Evolutionary conservation across 495 filamentous ascomycete genomes (phyloP), one percentile per base, ranked within the genome.

Genomic region (Penicillium lividum): DNA sequence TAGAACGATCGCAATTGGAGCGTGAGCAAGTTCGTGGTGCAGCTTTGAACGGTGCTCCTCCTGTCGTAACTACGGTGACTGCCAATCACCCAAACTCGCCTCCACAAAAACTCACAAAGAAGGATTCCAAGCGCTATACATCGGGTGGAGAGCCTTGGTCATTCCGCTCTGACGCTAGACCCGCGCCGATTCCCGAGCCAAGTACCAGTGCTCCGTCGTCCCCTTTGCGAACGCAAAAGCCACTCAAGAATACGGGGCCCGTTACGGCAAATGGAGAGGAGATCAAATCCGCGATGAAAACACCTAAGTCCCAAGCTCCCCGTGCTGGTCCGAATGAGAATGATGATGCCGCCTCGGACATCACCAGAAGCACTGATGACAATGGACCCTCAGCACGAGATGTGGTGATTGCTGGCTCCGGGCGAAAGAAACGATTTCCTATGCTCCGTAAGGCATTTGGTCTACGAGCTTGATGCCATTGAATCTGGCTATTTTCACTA

Each of bases 401-500:
- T 28, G 73, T 77, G 52, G 67, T 75, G 27, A 74, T 75, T 54
- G 68, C 64, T 31, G 63, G 68, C 27, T 70, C 73, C 9, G 73
- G 72, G 36, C 78, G 78, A 53, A 82, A 82, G 68, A 83, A 78
- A 61, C 76, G 78, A 53, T 82, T 83, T 53, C 73, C 72, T 1
- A 66, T 73, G 53, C 65, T 83, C 51, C 69, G 77, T 25, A 80
- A 77, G 57, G 80, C 78, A 29, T 77, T 83, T 49, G 74, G 79
- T 9, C 61, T 82, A 53, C 69, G 73, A 42, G 56, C 61, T 47
- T 80, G 58, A 78, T 27, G 15, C 51, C 16, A 5, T 16, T 29
- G 29, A 40, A 56, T 54, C 28, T 46, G 27, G 36, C 40, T 22
- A 6, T 44, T 27, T n/a, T 53, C 8, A 28, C 29, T 50, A 45